These are phyloP conservation scores for Phaffomyces antillensis DNA, from an alignment of 805 yeast genomes.

Conservation along the genomic window DNA sequence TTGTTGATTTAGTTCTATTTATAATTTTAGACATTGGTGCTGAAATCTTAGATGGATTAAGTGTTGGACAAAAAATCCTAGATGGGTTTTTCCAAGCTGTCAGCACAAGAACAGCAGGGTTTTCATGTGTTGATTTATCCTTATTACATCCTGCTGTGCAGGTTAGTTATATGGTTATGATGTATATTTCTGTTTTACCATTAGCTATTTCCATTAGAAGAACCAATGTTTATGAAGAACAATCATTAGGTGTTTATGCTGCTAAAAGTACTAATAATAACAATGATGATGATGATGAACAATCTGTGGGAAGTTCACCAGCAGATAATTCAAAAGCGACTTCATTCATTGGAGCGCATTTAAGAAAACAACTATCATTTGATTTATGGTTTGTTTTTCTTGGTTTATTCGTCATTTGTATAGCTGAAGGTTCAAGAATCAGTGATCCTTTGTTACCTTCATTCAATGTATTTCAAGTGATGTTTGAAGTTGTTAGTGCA, in stretches of 20 bases:
- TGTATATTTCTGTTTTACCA: slow-evolving; percentile 96
- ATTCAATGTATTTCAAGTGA: slow-evolving; percentile 61
- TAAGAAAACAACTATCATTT: slow-evolving; percentile 85
- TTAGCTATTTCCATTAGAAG: slow-evolving; percentile 93
- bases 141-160: slow-evolving; percentile 83
- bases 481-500: slow-evolving; percentile 90
- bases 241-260: slow-evolving; percentile 87
- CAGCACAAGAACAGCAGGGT: slow-evolving; percentile 92
- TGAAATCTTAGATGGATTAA: slow-evolving; percentile 41
- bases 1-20: slow-evolving; percentile 73
- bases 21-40: slow-evolving; percentile 66
- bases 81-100: slow-evolving; percentile 89
- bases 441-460: slow-evolving; percentile 33
- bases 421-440: slow-evolving; percentile 70
- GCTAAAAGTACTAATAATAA: slow-evolving; percentile 10
- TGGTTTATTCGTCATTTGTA: slow-evolving; percentile 79
- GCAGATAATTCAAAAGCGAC: slow-evolving; percentile 35
- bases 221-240: slow-evolving; percentile 97
- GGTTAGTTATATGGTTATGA: slow-evolving; percentile 91
- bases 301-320: too few species aligned
- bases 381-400: slow-evolving; percentile 91
- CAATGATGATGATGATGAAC: slow-evolving; percentile 6
- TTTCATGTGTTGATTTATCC: slow-evolving; percentile 63
- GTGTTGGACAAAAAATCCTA: slow-evolving; percentile 62
- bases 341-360: slow-evolving; percentile 77